Conservation (phyloP, 805 yeast genomes). For the Kuraishia cidri region DNA sequence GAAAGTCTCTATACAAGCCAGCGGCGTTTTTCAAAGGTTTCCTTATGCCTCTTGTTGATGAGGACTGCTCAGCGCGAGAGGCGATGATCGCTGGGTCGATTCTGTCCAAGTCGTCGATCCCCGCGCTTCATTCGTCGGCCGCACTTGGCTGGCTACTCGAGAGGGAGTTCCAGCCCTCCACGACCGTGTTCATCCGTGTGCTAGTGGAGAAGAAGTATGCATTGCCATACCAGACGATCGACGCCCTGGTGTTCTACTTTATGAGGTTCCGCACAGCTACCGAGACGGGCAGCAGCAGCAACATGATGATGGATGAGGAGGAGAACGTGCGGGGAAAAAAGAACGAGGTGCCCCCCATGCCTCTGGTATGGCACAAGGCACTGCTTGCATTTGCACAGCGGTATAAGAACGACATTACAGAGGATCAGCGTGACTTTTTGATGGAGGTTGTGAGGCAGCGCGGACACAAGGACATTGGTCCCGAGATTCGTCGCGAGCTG, state of each 20-base stretch:
- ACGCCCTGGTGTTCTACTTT: slow-evolving; percentile 88
- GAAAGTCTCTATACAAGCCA: slow-evolving; percentile 92
- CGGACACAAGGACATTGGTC: slow-evolving; percentile 81
- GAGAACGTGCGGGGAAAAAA: slow-evolving; percentile 20
- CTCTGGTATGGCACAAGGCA: slow-evolving; percentile 97
- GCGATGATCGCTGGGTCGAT: slow-evolving; percentile 95
- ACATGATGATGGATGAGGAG: slow-evolving; percentile 16
- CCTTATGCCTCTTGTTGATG: slow-evolving; percentile 80
- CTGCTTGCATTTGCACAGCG: slow-evolving; percentile 91
- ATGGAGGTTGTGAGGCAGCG: slow-evolving; percentile 87
- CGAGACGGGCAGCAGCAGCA: slow-evolving; percentile 15
- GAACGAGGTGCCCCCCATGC: slow-evolving; percentile 50
- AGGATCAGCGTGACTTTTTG: slow-evolving; percentile 92
- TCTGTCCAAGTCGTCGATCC: slow-evolving; percentile 80
- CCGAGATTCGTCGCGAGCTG: slow-evolving; percentile 90
- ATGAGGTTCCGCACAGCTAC: slow-evolving; percentile 75
- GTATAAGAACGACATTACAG: slow-evolving; percentile 96
- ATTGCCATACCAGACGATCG: slow-evolving; percentile 92
- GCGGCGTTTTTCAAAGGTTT: slow-evolving; percentile 97
- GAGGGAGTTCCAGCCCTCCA: slow-evolving; percentile 79
- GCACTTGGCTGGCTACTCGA: slow-evolving; percentile 82
- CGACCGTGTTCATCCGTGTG: slow-evolving; percentile 83
- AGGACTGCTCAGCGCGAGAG: slow-evolving; percentile 86
- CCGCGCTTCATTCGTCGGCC: slow-evolving; percentile 93
- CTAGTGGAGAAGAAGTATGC: slow-evolving; percentile 93